These are phyloP conservation scores for Pichia terricola DNA, from an alignment of 1,139 yeast genomes.

Conservation along the genomic window DNA sequence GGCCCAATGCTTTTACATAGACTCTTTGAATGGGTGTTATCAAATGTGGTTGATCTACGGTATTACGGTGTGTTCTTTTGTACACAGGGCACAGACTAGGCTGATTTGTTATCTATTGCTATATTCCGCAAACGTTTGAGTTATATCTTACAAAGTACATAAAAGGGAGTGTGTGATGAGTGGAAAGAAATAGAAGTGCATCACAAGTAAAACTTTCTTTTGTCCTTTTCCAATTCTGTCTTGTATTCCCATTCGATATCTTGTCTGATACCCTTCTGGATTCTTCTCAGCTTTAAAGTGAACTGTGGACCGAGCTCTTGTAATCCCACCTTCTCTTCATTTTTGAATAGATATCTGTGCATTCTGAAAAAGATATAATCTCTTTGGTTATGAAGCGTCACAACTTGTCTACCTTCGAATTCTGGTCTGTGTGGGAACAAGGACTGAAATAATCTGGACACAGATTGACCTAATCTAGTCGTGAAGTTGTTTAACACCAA, in stretches of 20 bases:
- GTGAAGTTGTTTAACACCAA: slow-evolving; percentile 83
- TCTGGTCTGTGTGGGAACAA: slow-evolving; percentile 90
- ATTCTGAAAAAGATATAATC: slow-evolving; percentile 92
- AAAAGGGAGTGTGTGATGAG: neutral
- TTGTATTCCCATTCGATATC: slow-evolving; percentile 96
- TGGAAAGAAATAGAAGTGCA: neutral
- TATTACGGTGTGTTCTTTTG: too few relatives aligned
- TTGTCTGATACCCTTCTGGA: slow-evolving; percentile 85
- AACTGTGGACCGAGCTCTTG: slow-evolving; percentile 97
- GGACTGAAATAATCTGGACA: slow-evolving; percentile 84
- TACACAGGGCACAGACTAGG: too few relatives aligned
- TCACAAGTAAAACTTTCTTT: slow-evolving; percentile 79
- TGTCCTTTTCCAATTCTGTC: slow-evolving; percentile 93
- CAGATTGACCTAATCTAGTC: slow-evolving; percentile 86
- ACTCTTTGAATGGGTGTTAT: too few relatives aligned
- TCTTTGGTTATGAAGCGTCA: slow-evolving; percentile 91
- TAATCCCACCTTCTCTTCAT: slow-evolving; percentile 85
- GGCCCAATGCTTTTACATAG: too few relatives aligned
- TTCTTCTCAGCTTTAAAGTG: slow-evolving; percentile 75
- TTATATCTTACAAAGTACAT: too few relatives aligned
- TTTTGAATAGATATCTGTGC: slow-evolving; percentile 81
- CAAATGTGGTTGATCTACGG: too few relatives aligned
- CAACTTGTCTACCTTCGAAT: slow-evolving; percentile 89
- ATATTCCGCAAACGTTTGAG: too few relatives aligned
- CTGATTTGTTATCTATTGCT: too few relatives aligned